These are phyloP conservation scores for Flaveria brownii DNA, from an alignment of 129 eudicot genomes.

Conservation along the genomic window DNA sequence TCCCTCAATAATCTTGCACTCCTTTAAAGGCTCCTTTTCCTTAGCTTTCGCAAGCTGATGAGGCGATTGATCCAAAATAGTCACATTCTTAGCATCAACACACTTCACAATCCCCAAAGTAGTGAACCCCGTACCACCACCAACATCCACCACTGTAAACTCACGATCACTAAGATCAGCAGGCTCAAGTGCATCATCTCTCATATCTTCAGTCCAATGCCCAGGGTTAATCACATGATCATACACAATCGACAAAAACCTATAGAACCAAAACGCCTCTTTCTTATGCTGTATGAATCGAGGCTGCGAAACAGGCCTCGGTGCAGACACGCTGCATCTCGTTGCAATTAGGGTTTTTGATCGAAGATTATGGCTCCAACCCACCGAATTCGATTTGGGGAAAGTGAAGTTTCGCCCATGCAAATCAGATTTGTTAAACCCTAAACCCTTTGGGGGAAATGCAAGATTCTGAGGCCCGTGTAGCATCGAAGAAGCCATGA, in stretches of 20 bases:
- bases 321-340: conserved; percentile 57
- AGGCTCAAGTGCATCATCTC: conserved; percentile 80
- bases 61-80: conserved; percentile 88
- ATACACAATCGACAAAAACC: conserved; percentile 74
- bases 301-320: conserved; percentile 80
- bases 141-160: conserved; percentile 77
- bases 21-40: conserved; percentile 65
- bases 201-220: conserved; percentile 91
- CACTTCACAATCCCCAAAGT: conserved; percentile 73
- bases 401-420: conserved; percentile 30
- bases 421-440: conserved; percentile 45
- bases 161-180: conserved; percentile 52
- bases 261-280: conserved; percentile 88
- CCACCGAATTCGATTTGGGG: conserved; percentile 35
- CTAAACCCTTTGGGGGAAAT: conserved; percentile 45
- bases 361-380: conserved; percentile 18
- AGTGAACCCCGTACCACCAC: conserved; percentile 86
- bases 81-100: conserved; percentile 85
- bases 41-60: conserved; percentile 90
- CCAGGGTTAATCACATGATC: conserved; percentile 91
- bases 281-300: conserved; percentile 83
- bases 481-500: conserved; percentile 74
- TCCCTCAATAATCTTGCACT: conserved; percentile 76
- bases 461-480: conserved; percentile 53
- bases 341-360: conserved; percentile 38